Percentiles rank a stretch among this genome's conserved stretches.
Evolutionary conservation across 805 yeast species (phyloP).

Genomic region (Saccharomycopsis guyanensis): DNA sequence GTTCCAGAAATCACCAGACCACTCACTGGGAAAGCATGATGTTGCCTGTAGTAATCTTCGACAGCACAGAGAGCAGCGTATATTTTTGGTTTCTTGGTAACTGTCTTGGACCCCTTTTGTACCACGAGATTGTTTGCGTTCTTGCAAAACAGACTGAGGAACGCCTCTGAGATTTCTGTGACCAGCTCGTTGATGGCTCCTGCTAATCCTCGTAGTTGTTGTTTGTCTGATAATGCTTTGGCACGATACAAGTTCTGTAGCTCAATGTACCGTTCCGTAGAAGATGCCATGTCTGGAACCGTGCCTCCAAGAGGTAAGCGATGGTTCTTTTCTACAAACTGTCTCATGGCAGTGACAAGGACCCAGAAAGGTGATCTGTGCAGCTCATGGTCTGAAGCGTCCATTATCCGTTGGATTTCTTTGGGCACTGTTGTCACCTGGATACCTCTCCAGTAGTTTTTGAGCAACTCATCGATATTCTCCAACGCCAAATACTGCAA

Average conservation of each 20-base stretch:
- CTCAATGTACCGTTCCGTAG: conserved; percentile 50
- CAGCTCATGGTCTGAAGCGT: conserved; percentile 12
- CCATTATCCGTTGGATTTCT: conserved; percentile 25
- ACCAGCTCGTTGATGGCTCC: conserved; percentile 28
- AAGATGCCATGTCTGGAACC: conserved; percentile 85
- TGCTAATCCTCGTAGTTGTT: conserved; percentile 25
- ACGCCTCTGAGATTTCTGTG: conserved; percentile 30
- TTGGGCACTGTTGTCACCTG: conserved; percentile 29
- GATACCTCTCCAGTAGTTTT: conserved; percentile 37
- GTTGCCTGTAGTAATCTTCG: conserved; percentile 11
- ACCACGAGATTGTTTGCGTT: conserved; percentile 49
- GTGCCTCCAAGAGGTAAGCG: conserved; percentile 65
- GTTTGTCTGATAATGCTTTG: conserved; percentile 46
- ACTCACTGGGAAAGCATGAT: conserved; percentile 15
- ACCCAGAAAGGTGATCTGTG: conserved; percentile 43
- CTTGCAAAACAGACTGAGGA: conserved; percentile 48
- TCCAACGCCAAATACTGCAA: conserved; percentile 28
- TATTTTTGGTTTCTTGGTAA: not conserved
- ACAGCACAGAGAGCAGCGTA: conserved; percentile 22
- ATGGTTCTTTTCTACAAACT: conserved; percentile 36
- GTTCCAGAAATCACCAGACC: not conserved
- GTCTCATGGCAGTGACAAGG: conserved; percentile 43
- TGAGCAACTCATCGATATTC: conserved; percentile 46
- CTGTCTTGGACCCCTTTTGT: conserved; percentile 30
- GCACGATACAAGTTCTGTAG: conserved; percentile 51